Evolutionary conservation across 2,329 filamentous ascomycete species (phyloP).

Genomic region (Microcyclospora tardicrescens): DNA sequence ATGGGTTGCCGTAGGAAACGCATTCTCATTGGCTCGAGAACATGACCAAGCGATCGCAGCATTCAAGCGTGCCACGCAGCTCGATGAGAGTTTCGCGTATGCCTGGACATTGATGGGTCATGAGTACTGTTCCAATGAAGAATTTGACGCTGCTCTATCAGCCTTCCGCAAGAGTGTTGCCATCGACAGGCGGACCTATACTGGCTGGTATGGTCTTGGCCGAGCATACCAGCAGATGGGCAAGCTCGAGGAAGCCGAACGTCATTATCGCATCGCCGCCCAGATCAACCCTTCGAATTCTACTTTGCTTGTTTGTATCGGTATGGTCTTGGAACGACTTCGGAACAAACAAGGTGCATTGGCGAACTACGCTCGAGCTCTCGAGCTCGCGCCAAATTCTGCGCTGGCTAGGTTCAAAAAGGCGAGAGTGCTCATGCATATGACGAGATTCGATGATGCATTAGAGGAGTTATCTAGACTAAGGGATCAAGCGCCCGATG

Average conservation of each 20-base stretch:
- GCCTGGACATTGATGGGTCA: conserved; percentile 93
- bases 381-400: conserved; percentile 66
- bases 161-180: conserved; percentile 78
- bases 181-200: conserved; percentile 83
- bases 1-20: conserved; percentile 92
- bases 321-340: conserved; percentile 72
- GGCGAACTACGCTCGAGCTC: conserved; percentile 68
- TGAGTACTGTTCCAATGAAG: conserved; percentile 89
- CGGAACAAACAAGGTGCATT: conserved; percentile 70
- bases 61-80: conserved; percentile 85
- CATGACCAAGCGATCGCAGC: conserved; percentile 90
- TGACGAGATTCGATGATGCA: conserved; percentile 57
- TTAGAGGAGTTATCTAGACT: conserved; percentile 74
- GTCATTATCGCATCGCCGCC: conserved; percentile 79
- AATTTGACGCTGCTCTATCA: conserved; percentile 85
- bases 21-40: conserved; percentile 81
- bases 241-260: conserved; percentile 62
- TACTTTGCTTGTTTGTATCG: conserved; percentile 84
- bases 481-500: conserved; percentile 83
- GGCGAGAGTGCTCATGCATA: conserved; percentile 69
- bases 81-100: conserved; percentile 85
- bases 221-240: conserved; percentile 47
- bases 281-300: conserved; percentile 88
- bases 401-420: conserved; percentile 86
- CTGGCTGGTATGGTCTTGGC: conserved; percentile 89